These are phyloP conservation scores for Alternaria atra DNA, from an alignment of 2,329 filamentous ascomycete genomes.

Conservation along the genomic window DNA sequence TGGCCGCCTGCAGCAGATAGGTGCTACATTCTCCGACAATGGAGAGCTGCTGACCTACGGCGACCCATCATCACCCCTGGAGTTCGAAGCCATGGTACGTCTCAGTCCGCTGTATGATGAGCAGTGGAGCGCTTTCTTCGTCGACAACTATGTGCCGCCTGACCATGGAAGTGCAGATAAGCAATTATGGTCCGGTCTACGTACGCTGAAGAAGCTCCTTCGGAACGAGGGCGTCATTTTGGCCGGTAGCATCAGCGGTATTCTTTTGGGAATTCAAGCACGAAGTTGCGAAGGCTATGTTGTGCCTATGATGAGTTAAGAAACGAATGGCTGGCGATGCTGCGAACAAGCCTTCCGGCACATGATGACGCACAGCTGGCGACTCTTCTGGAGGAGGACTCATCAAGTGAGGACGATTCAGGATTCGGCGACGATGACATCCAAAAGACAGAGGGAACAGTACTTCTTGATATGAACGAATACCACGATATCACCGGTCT, in stretches of 20 bases:
- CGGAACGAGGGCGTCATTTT: slow-evolving; percentile 17
- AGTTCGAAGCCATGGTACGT: slow-evolving; percentile 19
- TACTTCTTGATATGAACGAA: not conserved
- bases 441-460: fast-evolving
- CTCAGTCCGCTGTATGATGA: slow-evolving; percentile 18
- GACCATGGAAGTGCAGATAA: not conserved
- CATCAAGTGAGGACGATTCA: not conserved
- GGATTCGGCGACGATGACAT: not conserved
- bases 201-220: not conserved
- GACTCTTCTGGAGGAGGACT: not conserved
- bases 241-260: slow-evolving; percentile 11
- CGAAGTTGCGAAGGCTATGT: slow-evolving; percentile 10
- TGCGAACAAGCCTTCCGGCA: not conserved
- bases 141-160: not conserved
- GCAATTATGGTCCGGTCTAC: not conserved
- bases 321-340: slow-evolving; percentile 1
- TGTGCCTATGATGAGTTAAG: slow-evolving; percentile 10
- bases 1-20: slow-evolving; percentile 17
- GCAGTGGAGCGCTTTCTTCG: slow-evolving; percentile 17
- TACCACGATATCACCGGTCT: not conserved
- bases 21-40: slow-evolving; percentile 5
- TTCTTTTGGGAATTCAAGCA: not conserved
- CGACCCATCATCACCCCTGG: slow-evolving; percentile 2
- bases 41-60: slow-evolving; percentile 23
- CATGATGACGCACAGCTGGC: not conserved